phyloP scores from a whole-genome alignment of 495 filamentous ascomycete species.

The Penicillium cosmopolitanum region DNA sequence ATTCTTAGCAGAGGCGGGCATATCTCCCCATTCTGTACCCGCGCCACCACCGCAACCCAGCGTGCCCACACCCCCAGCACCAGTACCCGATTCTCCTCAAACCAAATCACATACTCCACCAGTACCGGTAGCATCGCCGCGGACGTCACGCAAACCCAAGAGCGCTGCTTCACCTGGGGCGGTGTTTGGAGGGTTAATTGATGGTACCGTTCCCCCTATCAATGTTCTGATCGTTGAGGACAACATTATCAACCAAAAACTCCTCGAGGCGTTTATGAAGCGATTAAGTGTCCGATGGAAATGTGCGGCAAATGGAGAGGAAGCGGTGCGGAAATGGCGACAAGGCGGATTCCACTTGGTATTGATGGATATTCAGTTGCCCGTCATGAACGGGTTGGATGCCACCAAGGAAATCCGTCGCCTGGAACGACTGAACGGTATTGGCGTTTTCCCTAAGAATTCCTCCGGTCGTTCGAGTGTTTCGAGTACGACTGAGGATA shows the following conservation, averaged over 20 bases:
- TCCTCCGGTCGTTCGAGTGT: conserved; percentile 45
- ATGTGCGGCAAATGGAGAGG: conserved; percentile 90
- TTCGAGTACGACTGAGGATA: conserved; percentile 33
- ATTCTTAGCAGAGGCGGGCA: conserved; percentile 33
- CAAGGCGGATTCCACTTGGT: conserved; percentile 95
- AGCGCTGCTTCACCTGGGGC: conserved; percentile 42
- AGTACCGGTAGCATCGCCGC: conserved; percentile 43
- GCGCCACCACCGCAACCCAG: conserved; percentile 30
- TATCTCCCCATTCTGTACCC: conserved; percentile 30
- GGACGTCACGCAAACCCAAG: conserved; percentile 47
- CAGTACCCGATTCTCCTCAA: conserved; percentile 42
- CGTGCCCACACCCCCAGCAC: conserved; percentile 43
- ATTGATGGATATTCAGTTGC: conserved; percentile 97
- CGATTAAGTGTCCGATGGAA: conserved; percentile 97
- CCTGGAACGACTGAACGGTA: conserved; percentile 84
- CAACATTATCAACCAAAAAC: conserved; percentile 93
- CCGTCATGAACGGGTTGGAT: conserved; percentile 94
- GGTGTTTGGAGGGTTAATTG: conserved; percentile 67
- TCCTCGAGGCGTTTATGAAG: conserved; percentile 96
- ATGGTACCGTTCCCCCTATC: conserved; percentile 89
- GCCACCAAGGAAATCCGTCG: conserved; percentile 96
- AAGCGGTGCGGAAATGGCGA: conserved; percentile 92
- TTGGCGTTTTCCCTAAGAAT: conserved; percentile 78
- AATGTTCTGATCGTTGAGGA: conserved; percentile 98
- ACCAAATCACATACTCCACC: conserved; percentile 41